Evolutionary conservation across 75 land plant species (phyloP).

Genomic region (Pinus taeda): DNA sequence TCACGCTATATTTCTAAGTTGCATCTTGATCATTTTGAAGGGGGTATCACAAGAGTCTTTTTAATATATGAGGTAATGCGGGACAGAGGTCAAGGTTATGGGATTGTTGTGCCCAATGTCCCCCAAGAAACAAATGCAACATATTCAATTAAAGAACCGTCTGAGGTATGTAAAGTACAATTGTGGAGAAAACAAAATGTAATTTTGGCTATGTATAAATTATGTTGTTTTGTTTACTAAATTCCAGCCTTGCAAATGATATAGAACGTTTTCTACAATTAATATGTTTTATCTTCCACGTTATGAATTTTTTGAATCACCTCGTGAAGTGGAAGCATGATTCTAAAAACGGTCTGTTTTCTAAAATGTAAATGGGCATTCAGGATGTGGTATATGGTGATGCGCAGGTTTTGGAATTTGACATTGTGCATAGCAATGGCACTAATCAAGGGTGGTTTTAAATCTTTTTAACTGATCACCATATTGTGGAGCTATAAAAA

Average conservation of each 20-base stretch:
- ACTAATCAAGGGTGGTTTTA: neutral
- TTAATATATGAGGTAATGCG: constrained; percentile 42
- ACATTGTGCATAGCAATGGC: constrained; percentile 5
- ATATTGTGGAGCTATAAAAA: too few species aligned
- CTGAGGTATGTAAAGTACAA: constrained; percentile 38
- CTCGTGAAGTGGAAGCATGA: constrained; percentile 56
- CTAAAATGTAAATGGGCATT: constrained; percentile 6
- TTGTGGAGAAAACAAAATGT: neutral
- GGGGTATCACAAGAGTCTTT: neutral
- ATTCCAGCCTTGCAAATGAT: neutral
- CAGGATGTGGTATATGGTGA: neutral
- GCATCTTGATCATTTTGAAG: neutral
- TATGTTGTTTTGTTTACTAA: neutral
- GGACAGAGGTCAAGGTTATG: constrained; percentile 55
- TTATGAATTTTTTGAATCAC: constrained; percentile 52
- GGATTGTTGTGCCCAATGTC: constrained; percentile 58
- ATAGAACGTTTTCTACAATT: neutral
- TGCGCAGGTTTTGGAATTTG: neutral
- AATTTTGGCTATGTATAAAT: neutral
- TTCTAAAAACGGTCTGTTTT: neutral
- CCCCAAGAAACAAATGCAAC: constrained; percentile 69
- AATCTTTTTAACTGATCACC: neutral
- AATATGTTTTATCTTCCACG: constrained; percentile 26
- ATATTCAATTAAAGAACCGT: constrained; percentile 64
- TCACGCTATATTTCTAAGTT: neutral